Evolutionary conservation across 106 monocot genomes (phyloP).

Genomic region (Posidonia australis): DNA sequence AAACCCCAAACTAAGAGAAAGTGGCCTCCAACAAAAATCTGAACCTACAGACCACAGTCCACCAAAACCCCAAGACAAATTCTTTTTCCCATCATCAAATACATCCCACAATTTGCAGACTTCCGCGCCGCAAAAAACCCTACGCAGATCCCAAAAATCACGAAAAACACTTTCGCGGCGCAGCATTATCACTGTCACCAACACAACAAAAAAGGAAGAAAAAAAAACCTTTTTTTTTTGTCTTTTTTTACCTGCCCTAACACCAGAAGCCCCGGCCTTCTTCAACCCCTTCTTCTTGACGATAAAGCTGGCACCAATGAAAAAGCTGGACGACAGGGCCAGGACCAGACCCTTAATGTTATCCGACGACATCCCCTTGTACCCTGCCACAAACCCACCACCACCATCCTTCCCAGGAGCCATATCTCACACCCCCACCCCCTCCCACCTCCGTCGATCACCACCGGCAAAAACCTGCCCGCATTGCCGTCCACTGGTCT

Average conservation of each 20-base stretch:
- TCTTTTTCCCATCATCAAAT: too few relatives aligned
- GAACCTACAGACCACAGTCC: too few relatives aligned
- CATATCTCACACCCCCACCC: background rate
- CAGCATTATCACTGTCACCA: background rate
- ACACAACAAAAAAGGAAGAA: background rate
- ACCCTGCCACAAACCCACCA: conserved; percentile 3
- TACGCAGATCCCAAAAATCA: too few relatives aligned
- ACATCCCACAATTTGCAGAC: too few relatives aligned
- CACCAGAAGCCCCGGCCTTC: conserved; percentile 72
- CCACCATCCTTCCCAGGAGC: background rate
- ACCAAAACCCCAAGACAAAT: too few relatives aligned
- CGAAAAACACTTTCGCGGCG: too few relatives aligned
- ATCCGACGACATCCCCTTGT: conserved; percentile 27
- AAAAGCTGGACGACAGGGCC: conserved; percentile 28
- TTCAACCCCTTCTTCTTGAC: conserved; percentile 64
- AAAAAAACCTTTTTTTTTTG: background rate
- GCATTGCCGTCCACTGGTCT: too few relatives aligned
- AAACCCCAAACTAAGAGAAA: too few relatives aligned
- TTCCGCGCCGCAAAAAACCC: too few relatives aligned
- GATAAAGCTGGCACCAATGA: conserved; percentile 29
- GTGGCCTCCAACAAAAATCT: too few relatives aligned
- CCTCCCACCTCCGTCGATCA: background rate
- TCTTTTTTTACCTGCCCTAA: conserved; percentile 72
- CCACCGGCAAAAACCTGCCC: too few relatives aligned
- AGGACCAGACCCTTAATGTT: conserved; percentile 30